A percentile compares a stretch with the other conserved stretches of the same genome.
These are phyloP conservation scores for Epichloe hybrida DNA, from an alignment of 2,329 filamentous ascomycete species.

Conservation along the genomic window DNA sequence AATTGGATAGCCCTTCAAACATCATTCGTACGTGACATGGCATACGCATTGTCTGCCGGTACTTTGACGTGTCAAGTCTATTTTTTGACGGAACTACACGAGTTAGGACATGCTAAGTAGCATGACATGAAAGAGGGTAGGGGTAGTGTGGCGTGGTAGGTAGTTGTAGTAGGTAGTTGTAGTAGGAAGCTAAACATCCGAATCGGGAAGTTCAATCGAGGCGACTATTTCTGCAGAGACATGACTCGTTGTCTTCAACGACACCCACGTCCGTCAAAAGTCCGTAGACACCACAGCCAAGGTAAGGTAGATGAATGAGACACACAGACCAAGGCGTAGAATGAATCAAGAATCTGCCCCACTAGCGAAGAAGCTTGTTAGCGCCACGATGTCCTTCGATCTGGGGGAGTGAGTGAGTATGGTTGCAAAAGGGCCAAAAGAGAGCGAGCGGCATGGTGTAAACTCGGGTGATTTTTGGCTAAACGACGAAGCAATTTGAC, in stretches of 20 bases:
- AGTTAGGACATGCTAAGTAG: neutral
- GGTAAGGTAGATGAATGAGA: neutral
- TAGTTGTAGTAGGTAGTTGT: neutral
- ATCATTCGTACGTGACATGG: too few species aligned
- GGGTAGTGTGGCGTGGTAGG: neutral
- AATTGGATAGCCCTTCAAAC: too few species aligned
- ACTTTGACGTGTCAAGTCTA: neutral
- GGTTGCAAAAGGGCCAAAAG: too few species aligned
- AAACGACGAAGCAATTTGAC: too few species aligned
- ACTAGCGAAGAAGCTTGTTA: neutral
- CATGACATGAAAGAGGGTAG: neutral
- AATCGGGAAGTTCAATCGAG: constrained; percentile 1
- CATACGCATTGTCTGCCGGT: neutral
- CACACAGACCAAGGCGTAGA: neutral
- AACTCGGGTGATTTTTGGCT: too few species aligned
- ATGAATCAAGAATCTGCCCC: neutral
- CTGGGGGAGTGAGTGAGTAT: neutral
- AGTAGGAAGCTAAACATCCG: neutral
- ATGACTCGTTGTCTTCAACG: neutral
- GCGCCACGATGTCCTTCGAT: neutral
- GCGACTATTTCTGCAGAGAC: neutral
- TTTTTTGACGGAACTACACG: neutral
- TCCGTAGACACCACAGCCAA: too few species aligned
- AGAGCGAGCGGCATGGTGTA: too few species aligned
- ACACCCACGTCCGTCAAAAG: neutral